A percentile compares a stretch with the other conserved stretches of the same genome.
These are phyloP conservation scores for Chaetomium fimeti DNA, from an alignment of 495 filamentous ascomycete genomes.

Conservation along the genomic window DNA sequence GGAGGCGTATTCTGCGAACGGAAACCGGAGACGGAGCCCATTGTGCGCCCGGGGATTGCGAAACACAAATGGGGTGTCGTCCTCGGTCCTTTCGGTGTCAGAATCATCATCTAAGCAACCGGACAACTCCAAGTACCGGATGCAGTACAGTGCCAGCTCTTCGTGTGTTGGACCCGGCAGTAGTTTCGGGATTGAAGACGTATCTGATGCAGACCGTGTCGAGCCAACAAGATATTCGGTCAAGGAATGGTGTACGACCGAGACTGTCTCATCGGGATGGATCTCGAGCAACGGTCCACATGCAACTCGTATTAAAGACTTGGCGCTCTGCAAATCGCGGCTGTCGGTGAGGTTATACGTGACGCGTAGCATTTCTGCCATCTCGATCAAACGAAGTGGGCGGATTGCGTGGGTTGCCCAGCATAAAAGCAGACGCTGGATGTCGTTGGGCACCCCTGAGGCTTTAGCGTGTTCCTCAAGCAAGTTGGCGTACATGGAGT, in stretches of 20 bases:
- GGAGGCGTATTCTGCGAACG: slow-evolving; percentile 31
- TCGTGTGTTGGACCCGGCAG: slow-evolving; percentile 32
- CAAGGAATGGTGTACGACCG: slow-evolving; percentile 55
- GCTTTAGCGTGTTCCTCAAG: slow-evolving; percentile 43
- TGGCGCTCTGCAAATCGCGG: slow-evolving; percentile 26
- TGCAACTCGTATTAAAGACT: slow-evolving; percentile 29
- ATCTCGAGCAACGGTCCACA: slow-evolving; percentile 55
- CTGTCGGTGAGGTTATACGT: slow-evolving; percentile 13
- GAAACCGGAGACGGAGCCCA: slow-evolving; percentile 8
- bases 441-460: slow-evolving; percentile 37
- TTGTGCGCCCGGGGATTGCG: background rate
- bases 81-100: background rate
- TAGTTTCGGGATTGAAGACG: slow-evolving; percentile 33
- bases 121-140: slow-evolving; percentile 28
- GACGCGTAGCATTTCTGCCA: slow-evolving; percentile 43
- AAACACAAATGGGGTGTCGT: background rate
- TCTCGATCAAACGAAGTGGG: slow-evolving; percentile 52
- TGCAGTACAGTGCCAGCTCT: slow-evolving; percentile 24
- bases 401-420: slow-evolving; percentile 51
- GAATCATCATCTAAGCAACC: slow-evolving; percentile 17
- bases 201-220: slow-evolving; percentile 14
- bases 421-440: slow-evolving; percentile 48
- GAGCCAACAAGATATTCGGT: slow-evolving; percentile 48
- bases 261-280: slow-evolving; percentile 49
- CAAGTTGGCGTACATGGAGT: slow-evolving; percentile 49